Evolutionary conservation across 108 stramenopile genomes (phyloP).

Genomic region (Fragilaria crotonensis): DNA sequence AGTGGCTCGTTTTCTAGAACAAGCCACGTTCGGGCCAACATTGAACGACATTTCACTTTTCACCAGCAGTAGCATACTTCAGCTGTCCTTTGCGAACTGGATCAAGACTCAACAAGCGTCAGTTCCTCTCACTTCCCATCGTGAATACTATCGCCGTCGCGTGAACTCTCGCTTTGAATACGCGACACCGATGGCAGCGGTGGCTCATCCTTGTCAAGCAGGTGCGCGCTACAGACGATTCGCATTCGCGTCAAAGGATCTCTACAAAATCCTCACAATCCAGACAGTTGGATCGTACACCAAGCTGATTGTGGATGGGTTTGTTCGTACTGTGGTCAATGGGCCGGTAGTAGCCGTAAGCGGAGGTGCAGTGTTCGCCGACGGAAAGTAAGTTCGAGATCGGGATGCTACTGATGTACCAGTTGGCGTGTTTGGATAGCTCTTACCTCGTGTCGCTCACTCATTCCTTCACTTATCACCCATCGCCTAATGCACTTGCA

Average conservation of each 20-base stretch:
- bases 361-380: too few relatives aligned
- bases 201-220: neutral
- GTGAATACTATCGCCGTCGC: neutral
- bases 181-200: neutral
- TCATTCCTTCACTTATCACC: too few relatives aligned
- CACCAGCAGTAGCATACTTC: neutral
- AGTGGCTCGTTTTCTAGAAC: constrained; percentile 5
- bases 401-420: too few relatives aligned
- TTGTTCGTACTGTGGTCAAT: too few relatives aligned
- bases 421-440: too few relatives aligned
- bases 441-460: too few relatives aligned
- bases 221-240: constrained; percentile 1
- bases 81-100: neutral
- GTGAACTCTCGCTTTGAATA: neutral
- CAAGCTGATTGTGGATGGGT: too few relatives aligned
- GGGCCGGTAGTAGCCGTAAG: too few relatives aligned
- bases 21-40: neutral
- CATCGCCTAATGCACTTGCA: too few relatives aligned
- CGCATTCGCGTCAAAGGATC: neutral
- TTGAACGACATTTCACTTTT: neutral
- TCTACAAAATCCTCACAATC: too few relatives aligned
- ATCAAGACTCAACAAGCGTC: neutral
- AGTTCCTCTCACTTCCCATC: neutral
- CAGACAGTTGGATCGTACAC: too few relatives aligned
- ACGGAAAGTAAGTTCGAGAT: too few relatives aligned